A percentile compares a stretch with the other conserved stretches of the same genome.
phyloP scores from a whole-genome alignment of 495 filamentous ascomycete species.

The Lineolata rhizophorae region DNA sequence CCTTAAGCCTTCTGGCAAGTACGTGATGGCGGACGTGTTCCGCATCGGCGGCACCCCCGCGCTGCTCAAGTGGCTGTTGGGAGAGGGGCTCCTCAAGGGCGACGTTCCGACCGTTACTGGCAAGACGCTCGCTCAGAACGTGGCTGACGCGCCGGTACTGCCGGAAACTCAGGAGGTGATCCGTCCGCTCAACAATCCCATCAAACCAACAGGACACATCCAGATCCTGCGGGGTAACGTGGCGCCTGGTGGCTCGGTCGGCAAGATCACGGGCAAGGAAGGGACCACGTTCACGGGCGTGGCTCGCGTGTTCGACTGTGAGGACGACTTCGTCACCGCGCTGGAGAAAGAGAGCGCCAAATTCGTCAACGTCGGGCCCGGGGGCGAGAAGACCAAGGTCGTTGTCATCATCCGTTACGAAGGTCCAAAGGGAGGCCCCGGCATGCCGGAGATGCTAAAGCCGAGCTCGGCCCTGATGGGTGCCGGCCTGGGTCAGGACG shows the following conservation, averaged over 20 bases:
- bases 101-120: slow-evolving; percentile 83
- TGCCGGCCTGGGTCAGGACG: slow-evolving; percentile 60
- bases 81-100: slow-evolving; percentile 75
- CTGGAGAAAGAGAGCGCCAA: slow-evolving; percentile 50
- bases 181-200: slow-evolving; percentile 72
- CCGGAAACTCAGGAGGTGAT: slow-evolving; percentile 75
- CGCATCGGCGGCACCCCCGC: slow-evolving; percentile 81
- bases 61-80: slow-evolving; percentile 76
- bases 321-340: slow-evolving; percentile 23
- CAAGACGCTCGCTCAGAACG: slow-evolving; percentile 79
- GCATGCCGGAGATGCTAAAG: slow-evolving; percentile 82
- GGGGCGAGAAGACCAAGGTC: slow-evolving; percentile 95
- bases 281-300: slow-evolving; percentile 72
- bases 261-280: slow-evolving; percentile 98
- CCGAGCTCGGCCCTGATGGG: slow-evolving; percentile 70
- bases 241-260: slow-evolving; percentile 78
- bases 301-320: slow-evolving; percentile 63
- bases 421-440: slow-evolving; percentile 59
- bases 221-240: slow-evolving; percentile 86
- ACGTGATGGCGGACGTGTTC: slow-evolving; percentile 83
- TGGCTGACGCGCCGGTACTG: slow-evolving; percentile 57
- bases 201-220: slow-evolving; percentile 88
- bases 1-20: slow-evolving; percentile 91
- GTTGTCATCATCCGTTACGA: slow-evolving; percentile 96
- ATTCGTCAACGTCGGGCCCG: too few species aligned